Conservation (phyloP, 2,329 filamentous ascomycete genomes). For the Cladophialophora immunda region DNA sequence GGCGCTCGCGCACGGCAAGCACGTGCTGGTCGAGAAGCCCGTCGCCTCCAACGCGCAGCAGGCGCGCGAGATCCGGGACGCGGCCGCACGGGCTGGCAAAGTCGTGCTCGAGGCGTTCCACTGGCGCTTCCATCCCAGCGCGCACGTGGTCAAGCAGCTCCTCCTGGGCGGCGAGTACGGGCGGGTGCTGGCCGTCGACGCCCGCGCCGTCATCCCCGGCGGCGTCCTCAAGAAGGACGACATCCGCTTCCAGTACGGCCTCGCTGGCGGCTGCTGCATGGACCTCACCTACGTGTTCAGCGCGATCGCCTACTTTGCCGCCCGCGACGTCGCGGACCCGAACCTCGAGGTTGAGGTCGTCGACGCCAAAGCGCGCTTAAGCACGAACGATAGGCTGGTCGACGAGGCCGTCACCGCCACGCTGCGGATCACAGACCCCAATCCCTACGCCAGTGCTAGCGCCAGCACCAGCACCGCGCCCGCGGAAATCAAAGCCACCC, state of each 20-base stretch:
- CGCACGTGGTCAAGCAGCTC: constrained; percentile 51
- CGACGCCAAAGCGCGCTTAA: background rate
- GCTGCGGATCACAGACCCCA: background rate
- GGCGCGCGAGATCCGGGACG: constrained; percentile 56
- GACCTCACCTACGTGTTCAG: constrained; percentile 29
- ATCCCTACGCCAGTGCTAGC: background rate
- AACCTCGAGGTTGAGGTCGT: constrained; percentile 17
- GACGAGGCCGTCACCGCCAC: constrained; percentile 1
- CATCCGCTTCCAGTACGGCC: constrained; percentile 31
- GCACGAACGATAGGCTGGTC: background rate
- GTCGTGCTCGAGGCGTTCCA: constrained; percentile 65
- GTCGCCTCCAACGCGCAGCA: constrained; percentile 59
- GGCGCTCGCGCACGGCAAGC: constrained; percentile 61
- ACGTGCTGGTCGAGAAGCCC: constrained; percentile 65
- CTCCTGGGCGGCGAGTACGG: constrained; percentile 20
- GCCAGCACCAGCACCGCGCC: background rate
- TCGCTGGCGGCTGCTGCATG: constrained; percentile 27
- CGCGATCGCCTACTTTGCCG: constrained; percentile 16
- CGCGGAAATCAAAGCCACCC: background rate
- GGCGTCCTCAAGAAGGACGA: constrained; percentile 14
- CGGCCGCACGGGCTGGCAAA: constrained; percentile 49
- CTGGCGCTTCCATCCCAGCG: constrained; percentile 60
- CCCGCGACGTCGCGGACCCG: constrained; percentile 14
- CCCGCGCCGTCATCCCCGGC: constrained; percentile 8
- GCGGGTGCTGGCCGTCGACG: constrained; percentile 2